phyloP scores from a whole-genome alignment of 176 grass and related monocot genomes.

The Tuctoria greenei region DNA sequence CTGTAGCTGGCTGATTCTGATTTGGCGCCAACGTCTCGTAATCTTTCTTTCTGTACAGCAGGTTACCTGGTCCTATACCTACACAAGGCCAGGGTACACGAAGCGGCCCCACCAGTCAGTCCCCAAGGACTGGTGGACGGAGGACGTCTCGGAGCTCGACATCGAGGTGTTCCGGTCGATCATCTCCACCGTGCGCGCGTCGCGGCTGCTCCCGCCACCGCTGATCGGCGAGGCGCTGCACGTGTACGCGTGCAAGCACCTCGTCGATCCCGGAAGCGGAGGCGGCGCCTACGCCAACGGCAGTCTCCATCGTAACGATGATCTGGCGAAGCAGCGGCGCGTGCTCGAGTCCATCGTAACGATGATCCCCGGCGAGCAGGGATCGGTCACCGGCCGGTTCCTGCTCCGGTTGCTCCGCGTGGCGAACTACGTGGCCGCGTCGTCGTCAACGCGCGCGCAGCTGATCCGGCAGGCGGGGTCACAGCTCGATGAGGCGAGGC shows the following conservation, averaged over 20 bases:
- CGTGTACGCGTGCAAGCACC: constrained; percentile 88
- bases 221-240: constrained; percentile 97
- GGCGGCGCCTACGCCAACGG: neutral
- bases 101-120: constrained; percentile 52
- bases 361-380: constrained; percentile 67
- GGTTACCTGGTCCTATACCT: constrained; percentile 87
- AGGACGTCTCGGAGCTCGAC: constrained; percentile 91
- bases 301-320: neutral
- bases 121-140: constrained; percentile 98
- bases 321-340: constrained; percentile 51
- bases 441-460: constrained; percentile 80
- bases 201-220: constrained; percentile 53
- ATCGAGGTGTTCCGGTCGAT: constrained; percentile 84
- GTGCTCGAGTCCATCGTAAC: constrained; percentile 77
- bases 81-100: constrained; percentile 71
- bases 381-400: constrained; percentile 69
- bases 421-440: constrained; percentile 64
- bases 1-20: neutral
- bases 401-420: constrained; percentile 76
- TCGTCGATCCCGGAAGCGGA: constrained; percentile 47
- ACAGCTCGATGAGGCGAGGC: constrained; percentile 66
- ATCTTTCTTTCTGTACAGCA: constrained; percentile 25
- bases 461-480: constrained; percentile 63
- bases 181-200: constrained; percentile 68
- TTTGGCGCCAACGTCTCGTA: neutral